Evolutionary conservation across 2,329 filamentous ascomycete species (phyloP).

Genomic region (Diplodia mutila): DNA sequence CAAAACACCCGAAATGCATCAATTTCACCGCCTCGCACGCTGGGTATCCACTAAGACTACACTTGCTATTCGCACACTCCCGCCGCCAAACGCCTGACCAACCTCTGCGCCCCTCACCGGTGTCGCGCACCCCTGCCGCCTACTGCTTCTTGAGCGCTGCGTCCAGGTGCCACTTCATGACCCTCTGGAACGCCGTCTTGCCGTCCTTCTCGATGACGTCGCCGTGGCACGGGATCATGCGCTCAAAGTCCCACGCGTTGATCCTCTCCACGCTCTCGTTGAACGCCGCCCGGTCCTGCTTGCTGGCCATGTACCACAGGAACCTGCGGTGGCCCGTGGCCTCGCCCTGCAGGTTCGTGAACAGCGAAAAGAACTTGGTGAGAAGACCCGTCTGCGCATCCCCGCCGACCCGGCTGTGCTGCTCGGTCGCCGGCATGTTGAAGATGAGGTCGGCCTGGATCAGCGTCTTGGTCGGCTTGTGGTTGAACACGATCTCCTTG

Average conservation of each 20-base stretch:
- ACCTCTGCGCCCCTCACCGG: neutral
- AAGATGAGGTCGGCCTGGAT: conserved; percentile 92
- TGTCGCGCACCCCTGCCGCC: neutral
- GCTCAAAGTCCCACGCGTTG: conserved; percentile 79
- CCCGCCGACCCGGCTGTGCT: conserved; percentile 65
- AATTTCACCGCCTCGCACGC: neutral
- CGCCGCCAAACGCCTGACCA: conserved; percentile 1
- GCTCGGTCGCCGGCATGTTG: conserved; percentile 85
- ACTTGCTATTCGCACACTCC: neutral
- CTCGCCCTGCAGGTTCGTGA: conserved; percentile 64
- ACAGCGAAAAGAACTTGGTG: conserved; percentile 58
- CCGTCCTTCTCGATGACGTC: conserved; percentile 78
- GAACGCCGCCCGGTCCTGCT: conserved; percentile 68
- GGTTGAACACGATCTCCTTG: conserved; percentile 85
- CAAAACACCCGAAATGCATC: neutral
- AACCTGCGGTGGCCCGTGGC: conserved; percentile 80
- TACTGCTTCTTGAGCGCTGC: conserved; percentile 30
- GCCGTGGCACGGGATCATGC: conserved; percentile 89
- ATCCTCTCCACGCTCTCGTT: conserved; percentile 71
- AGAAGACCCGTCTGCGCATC: conserved; percentile 60
- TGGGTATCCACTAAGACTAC: conserved; percentile 12
- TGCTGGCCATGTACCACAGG: conserved; percentile 74
- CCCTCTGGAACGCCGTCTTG: conserved; percentile 75
- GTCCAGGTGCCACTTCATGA: conserved; percentile 82
- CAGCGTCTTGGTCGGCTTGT: conserved; percentile 76